A percentile compares a stretch with the other conserved stretches of the same genome.
Conservation (phyloP, 345 rosid genomes). For the Ceriops zippeliana region DNA sequence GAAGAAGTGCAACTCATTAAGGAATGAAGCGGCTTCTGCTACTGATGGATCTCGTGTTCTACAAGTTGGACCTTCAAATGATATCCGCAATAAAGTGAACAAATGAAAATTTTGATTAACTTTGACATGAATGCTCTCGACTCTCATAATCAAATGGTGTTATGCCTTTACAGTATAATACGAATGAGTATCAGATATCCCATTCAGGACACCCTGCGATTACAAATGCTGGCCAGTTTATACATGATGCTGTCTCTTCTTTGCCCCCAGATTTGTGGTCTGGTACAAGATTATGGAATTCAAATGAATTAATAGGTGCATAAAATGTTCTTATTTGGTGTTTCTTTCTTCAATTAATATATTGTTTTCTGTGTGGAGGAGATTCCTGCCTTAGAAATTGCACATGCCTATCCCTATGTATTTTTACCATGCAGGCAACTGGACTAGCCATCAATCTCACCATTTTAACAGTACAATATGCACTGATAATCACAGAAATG, state of each 20-base stretch:
- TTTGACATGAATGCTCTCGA: conserved; percentile 41
- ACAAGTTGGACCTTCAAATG: conserved; percentile 45
- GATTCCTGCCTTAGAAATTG: background rate
- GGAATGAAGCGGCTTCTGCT: conserved; percentile 37
- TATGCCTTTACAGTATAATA: conserved; percentile 84
- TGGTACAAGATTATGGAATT: conserved; percentile 23
- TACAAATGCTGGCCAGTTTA: conserved; percentile 32
- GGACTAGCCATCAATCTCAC: conserved; percentile 26
- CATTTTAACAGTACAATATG: conserved; percentile 13
- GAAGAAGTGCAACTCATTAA: conserved; percentile 49
- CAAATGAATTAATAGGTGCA: conserved; percentile 35
- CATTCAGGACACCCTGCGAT: conserved; percentile 36
- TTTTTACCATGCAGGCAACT: conserved; percentile 22
- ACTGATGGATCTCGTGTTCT: conserved; percentile 36
- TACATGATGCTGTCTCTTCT: conserved; percentile 26
- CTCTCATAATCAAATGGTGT: conserved; percentile 52
- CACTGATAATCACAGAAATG: conserved; percentile 13
- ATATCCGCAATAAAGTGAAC: conserved; percentile 66
- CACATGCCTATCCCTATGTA: background rate
- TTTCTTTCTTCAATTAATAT: conserved; percentile 11
- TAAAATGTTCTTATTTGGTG: conserved; percentile 3
- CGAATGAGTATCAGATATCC: conserved; percentile 83
- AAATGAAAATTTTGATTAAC: conserved; percentile 40
- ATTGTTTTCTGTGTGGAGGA: conserved; percentile 7
- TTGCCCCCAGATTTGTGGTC: conserved; percentile 14